These are phyloP conservation scores for Pleurotus tuoliensis DNA, from an alignment of 768 basidiomycete species.

Conservation along the genomic window DNA sequence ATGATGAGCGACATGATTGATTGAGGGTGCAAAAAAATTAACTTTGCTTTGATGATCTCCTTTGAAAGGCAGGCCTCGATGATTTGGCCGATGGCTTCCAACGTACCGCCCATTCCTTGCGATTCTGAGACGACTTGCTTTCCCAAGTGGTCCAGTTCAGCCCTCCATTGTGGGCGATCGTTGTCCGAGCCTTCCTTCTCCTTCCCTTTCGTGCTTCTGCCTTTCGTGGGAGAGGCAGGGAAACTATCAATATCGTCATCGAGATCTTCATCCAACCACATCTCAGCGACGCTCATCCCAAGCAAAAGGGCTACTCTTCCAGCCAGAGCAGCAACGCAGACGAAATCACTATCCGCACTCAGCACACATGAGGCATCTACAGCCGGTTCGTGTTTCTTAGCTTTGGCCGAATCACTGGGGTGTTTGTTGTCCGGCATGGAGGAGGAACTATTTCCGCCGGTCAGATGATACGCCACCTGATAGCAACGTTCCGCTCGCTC, in stretches of 20 bases:
- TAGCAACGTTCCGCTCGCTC: constrained; percentile 61
- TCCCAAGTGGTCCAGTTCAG: constrained; percentile 25
- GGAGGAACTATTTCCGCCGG: constrained; percentile 12
- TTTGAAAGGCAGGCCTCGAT: constrained; percentile 47
- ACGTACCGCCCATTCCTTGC: constrained; percentile 46
- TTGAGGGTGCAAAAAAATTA: constrained; percentile 18
- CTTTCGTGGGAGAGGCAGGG: background rate
- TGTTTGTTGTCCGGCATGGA: background rate
- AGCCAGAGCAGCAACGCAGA: constrained; percentile 44
- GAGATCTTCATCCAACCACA: constrained; percentile 13
- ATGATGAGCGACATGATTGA: constrained; percentile 5
- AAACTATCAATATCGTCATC: constrained; percentile 13
- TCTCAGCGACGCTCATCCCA: constrained; percentile 31
- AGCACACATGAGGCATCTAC: background rate
- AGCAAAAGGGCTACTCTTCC: constrained; percentile 49
- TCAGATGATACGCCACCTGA: constrained; percentile 52
- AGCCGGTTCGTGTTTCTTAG: constrained; percentile 14
- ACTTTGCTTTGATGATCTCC: constrained; percentile 66
- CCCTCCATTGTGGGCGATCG: constrained; percentile 16
- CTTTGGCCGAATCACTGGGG: constrained; percentile 7
- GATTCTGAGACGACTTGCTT: constrained; percentile 40
- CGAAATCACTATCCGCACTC: constrained; percentile 26
- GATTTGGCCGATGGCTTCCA: constrained; percentile 52
- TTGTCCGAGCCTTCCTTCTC: constrained; percentile 9
- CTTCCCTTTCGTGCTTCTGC: background rate